Conservation (phyloP, 306 rosid genomes). For the Cucumis melo region DNA sequence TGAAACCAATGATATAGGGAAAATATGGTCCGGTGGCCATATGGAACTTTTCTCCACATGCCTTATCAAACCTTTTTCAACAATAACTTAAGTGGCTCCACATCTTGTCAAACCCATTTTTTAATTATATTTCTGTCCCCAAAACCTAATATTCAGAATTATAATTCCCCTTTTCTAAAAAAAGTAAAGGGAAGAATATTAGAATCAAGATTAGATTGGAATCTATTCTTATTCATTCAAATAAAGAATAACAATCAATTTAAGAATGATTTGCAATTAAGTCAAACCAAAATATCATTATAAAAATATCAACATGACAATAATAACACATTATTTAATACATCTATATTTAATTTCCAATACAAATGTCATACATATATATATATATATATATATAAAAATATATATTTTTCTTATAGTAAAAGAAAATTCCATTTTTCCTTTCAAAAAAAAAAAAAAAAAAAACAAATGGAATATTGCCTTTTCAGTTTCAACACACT, state of each 20-base stretch:
- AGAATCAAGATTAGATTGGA: background rate
- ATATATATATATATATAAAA: too few species aligned
- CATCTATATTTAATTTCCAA: background rate
- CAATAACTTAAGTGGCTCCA: background rate
- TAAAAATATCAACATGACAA: background rate
- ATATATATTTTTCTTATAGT: too few species aligned
- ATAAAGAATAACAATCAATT: background rate
- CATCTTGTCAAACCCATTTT: background rate
- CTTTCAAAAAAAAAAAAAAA: background rate
- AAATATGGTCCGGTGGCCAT: background rate
- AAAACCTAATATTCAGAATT: background rate
- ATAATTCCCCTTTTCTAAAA: background rate
- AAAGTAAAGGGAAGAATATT: background rate
- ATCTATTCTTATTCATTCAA: background rate
- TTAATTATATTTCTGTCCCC: background rate
- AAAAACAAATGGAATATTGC: background rate
- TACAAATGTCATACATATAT: background rate
- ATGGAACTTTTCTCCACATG: background rate
- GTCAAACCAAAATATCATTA: background rate
- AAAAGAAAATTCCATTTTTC: background rate
- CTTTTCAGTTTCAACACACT: background rate
- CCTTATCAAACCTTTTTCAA: background rate
- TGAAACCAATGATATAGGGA: background rate
- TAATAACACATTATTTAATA: background rate
- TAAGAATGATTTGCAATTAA: background rate